These are phyloP conservation scores for Panellus pusillus DNA, from an alignment of 768 basidiomycete genomes.

Conservation along the genomic window DNA sequence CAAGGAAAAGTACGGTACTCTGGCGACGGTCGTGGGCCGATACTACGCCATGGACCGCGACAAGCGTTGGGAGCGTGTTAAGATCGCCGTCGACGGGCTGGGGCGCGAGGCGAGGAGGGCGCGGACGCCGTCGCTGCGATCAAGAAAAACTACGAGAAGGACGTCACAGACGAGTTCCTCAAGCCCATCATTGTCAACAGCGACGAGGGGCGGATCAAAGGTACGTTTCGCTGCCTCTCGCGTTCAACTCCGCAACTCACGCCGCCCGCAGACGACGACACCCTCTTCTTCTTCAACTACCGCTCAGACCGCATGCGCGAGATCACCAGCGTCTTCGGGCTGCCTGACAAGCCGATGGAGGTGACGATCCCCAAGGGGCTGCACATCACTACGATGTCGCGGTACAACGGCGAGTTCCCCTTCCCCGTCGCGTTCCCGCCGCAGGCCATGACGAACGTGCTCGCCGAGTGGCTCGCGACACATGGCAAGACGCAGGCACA, in stretches of 20 bases:
- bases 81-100: conserved; percentile 85
- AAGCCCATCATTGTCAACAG: conserved; percentile 91
- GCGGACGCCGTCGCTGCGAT: conserved; percentile 66
- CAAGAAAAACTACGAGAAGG: conserved; percentile 75
- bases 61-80: conserved; percentile 94
- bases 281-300: conserved; percentile 96
- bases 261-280: conserved; percentile 65
- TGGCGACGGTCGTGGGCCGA: conserved; percentile 83
- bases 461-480: conserved; percentile 87
- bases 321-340: conserved; percentile 77
- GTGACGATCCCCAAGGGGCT: conserved; percentile 78
- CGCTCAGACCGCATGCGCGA: conserved; percentile 96
- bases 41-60: conserved; percentile 99
- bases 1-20: conserved; percentile 74
- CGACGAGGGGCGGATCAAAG: conserved; percentile 76
- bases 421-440: conserved; percentile 94
- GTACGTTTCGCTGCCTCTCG: conserved; percentile 37
- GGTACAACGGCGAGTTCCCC: conserved; percentile 88
- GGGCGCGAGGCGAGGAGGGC: conserved; percentile 58
- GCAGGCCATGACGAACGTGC: conserved; percentile 88
- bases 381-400: conserved; percentile 92
- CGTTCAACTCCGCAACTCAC: neutral
- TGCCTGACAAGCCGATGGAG: conserved; percentile 82
- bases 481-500: conserved; percentile 84
- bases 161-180: conserved; percentile 93